Conservation (phyloP, 805 yeast species). For the Saturnispora sekii region DNA sequence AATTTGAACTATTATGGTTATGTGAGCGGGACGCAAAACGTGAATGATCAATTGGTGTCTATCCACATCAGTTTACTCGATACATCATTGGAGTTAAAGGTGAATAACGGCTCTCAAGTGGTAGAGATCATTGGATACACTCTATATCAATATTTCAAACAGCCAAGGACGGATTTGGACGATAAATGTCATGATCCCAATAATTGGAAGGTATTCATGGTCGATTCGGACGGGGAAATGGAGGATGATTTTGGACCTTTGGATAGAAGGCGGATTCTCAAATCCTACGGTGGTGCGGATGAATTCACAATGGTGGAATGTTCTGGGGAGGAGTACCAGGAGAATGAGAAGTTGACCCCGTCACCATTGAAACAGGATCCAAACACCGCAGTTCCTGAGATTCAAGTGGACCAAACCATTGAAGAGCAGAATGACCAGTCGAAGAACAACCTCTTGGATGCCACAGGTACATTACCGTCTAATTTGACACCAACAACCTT, state of each 20-base stretch:
- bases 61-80: conserved; percentile 17
- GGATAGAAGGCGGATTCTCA: conserved; percentile 54
- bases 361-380: conserved; percentile 23
- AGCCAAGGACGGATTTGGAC: conserved; percentile 4
- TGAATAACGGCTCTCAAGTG: conserved; percentile 33
- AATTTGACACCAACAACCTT: conserved; percentile 14
- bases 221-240: conserved; percentile 90
- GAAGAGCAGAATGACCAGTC: too few relatives aligned
- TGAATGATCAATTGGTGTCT: conserved; percentile 7
- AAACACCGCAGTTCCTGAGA: neutral
- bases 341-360: conserved; percentile 47
- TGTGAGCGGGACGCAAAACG: conserved; percentile 15
- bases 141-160: conserved; percentile 27
- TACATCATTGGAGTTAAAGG: conserved; percentile 15
- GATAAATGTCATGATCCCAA: conserved; percentile 42
- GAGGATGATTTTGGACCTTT: conserved; percentile 89
- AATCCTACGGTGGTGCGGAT: conserved; percentile 60
- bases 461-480: conserved; percentile 12
- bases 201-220: conserved; percentile 66
- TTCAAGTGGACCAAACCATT: neutral
- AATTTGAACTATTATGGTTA: conserved; percentile 33
- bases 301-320: conserved; percentile 73
- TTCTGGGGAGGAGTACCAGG: conserved; percentile 33
- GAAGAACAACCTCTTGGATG: conserved; percentile 6
- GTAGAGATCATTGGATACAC: conserved; percentile 49